These are phyloP conservation scores for Melocanna baccifera DNA, from an alignment of 176 grass and related monocot species.

Conservation along the genomic window DNA sequence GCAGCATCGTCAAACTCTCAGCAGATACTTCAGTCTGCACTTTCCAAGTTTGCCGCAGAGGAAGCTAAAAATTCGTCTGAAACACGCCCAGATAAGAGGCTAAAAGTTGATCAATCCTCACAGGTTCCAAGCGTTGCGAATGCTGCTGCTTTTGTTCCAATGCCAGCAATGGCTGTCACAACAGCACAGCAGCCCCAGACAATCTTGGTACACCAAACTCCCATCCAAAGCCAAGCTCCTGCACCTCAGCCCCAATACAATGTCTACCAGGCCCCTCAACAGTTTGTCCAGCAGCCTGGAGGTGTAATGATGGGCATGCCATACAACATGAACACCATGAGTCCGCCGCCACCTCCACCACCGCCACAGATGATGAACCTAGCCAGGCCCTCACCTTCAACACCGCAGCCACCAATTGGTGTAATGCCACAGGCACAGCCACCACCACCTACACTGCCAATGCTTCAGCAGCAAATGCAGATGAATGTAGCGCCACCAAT, in stretches of 20 bases:
- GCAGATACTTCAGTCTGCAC: conserved; percentile 88
- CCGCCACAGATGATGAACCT: conserved; percentile 58
- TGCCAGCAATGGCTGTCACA: conserved; percentile 52
- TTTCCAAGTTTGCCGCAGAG: conserved; percentile 87
- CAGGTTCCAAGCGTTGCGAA: conserved; percentile 43
- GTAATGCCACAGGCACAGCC: conserved; percentile 43
- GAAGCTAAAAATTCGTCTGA: conserved; percentile 59
- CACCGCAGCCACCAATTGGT: conserved; percentile 40
- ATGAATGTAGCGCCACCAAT: conserved; percentile 42
- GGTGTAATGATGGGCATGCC: conserved; percentile 65
- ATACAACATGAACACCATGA: conserved; percentile 52
- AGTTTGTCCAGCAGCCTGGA: conserved; percentile 67
- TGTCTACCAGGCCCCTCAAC: conserved; percentile 52
- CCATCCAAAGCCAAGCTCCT: conserved; percentile 48
- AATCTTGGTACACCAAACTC: conserved; percentile 52
- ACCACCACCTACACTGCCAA: conserved; percentile 3
- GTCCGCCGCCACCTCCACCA: conserved; percentile 30
- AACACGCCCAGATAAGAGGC: conserved; percentile 46
- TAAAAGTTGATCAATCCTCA: conserved; percentile 45
- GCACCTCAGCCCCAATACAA: conserved; percentile 58
- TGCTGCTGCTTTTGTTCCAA: conserved; percentile 58
- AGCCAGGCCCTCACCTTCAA: conserved; percentile 35
- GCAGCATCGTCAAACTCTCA: conserved; percentile 77
- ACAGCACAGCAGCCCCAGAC: conserved; percentile 62
- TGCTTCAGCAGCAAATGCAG: conserved; percentile 64